A percentile compares a stretch with the other conserved stretches of the same genome.
phyloP scores from a whole-genome alignment of 2,329 filamentous ascomycete species.

The Incumbomyces lentus region DNA sequence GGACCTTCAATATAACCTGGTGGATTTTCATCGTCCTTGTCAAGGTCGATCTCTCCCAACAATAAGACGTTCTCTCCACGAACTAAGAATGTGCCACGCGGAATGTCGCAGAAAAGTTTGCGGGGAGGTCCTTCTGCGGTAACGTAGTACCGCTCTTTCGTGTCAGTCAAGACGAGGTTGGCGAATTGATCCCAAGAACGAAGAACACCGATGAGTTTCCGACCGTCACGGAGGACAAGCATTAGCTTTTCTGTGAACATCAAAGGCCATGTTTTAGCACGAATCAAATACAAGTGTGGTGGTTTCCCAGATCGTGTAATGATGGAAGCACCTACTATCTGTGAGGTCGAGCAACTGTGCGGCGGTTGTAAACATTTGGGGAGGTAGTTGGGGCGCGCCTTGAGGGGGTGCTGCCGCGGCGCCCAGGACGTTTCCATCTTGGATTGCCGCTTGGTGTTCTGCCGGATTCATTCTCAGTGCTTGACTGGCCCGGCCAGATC shows the following conservation, averaged over 20 bases:
- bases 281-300: not conserved
- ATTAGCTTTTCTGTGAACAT: conserved; percentile 75
- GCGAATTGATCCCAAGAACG: conserved; percentile 97
- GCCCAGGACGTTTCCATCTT: conserved; percentile 15
- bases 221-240: conserved; percentile 79
- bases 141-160: conserved; percentile 74
- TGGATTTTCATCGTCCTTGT: conserved; percentile 84
- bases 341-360: conserved; percentile 92
- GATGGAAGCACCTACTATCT: conserved; percentile 61
- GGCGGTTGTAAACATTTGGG: conserved; percentile 97
- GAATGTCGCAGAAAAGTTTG: conserved; percentile 70
- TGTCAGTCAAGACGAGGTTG: conserved; percentile 90
- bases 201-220: conserved; percentile 85
- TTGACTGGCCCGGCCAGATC: no score
- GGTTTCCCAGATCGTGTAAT: no score
- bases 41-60: conserved; percentile 90
- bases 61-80: conserved; percentile 95
- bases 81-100: conserved; percentile 79
- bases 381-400: conserved; percentile 43
- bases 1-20: conserved; percentile 57
- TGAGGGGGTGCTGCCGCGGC: conserved; percentile 20
- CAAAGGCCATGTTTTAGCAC: conserved; percentile 10
- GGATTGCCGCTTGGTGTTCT: conserved; percentile 16
- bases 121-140: conserved; percentile 27
- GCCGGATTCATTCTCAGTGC: conserved; percentile 3